Evolutionary conservation across 2,329 filamentous ascomycete genomes (phyloP).

Genomic region (Fusarium irregulare): DNA sequence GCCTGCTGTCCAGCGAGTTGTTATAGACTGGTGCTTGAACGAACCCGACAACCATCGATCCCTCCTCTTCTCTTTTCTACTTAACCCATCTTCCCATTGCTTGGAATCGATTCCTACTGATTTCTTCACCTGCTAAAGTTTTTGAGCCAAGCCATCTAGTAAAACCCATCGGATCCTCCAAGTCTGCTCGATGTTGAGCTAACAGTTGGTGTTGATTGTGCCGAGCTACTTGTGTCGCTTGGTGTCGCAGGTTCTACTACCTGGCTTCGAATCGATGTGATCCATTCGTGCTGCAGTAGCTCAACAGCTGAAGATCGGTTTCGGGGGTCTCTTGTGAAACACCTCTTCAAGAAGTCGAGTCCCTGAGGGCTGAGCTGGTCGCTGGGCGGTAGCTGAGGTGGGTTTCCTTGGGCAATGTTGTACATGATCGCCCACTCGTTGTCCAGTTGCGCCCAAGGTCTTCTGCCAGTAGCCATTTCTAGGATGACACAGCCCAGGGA

Average conservation of each 20-base stretch:
- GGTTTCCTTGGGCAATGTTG: slow-evolving; percentile 97
- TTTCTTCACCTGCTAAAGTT: neutral
- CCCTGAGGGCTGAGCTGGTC: slow-evolving; percentile 88
- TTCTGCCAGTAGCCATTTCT: slow-evolving; percentile 95
- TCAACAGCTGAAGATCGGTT: slow-evolving; percentile 86
- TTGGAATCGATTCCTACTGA: neutral
- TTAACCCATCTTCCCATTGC: neutral
- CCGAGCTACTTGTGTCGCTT: slow-evolving; percentile 63
- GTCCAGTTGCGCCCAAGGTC: slow-evolving; percentile 94
- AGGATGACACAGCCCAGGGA: slow-evolving; percentile 95
- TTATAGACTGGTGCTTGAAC: slow-evolving; percentile 37
- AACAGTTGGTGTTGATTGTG: slow-evolving; percentile 51
- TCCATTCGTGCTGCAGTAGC: slow-evolving; percentile 94
- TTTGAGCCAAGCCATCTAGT: slow-evolving; percentile 31
- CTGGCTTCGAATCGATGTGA: slow-evolving; percentile 72
- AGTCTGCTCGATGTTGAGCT: slow-evolving; percentile 48
- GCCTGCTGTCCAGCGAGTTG: slow-evolving; percentile 32
- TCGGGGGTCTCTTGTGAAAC: slow-evolving; percentile 86
- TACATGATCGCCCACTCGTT: slow-evolving; percentile 99
- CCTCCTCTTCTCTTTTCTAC: slow-evolving; percentile 14
- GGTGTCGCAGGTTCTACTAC: slow-evolving; percentile 73
- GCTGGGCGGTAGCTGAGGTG: slow-evolving; percentile 81
- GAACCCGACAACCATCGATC: slow-evolving; percentile 18
- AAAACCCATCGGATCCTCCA: slow-evolving; percentile 48
- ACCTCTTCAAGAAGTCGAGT: slow-evolving; percentile 87